Base-by-base conservation (phyloP, 805 yeast genomes). In the Candida glaebosa region DNA sequence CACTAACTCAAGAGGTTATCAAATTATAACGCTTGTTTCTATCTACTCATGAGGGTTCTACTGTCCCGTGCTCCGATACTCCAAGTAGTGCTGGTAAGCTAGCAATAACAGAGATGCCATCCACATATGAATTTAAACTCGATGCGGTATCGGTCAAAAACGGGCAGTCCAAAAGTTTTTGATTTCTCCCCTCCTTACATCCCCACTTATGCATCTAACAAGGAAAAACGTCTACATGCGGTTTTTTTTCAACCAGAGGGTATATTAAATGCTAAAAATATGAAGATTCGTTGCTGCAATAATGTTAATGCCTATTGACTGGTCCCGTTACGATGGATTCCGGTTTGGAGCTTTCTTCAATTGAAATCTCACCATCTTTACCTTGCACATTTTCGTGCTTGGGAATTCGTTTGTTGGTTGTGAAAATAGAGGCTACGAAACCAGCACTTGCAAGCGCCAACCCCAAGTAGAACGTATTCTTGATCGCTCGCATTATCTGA, bases 351-450 rank as follows among this genome's bases (percentile, higher is more conserved):
- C 37, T 42, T 20, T 12, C 38, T n/a, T 17, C 17, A 36, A 41
- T 43, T 20, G 24, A 37, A 12, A 28, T 38, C 4, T 34, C 45
- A 34, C 51, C 50, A 7, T 38, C 43, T 33, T 47, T 41, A 20
- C 16, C 44, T 14, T 43, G 44, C 30, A 56, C 45, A 28, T 58
- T 52, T n/a, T 44, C 41, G 31, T 57, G 54, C 34, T 54, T 59
- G 1, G 81, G 81, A 18, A 75, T 51, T 40, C 58, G 62, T 36
- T 61, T 58, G 48, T 67, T 69, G 9, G 80, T 69, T 37, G 67
- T 59, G 43, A 73, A 66, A 0, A 70, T 4, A 0, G 65, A 44
- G 5, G 52, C 42, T 1, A 75, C 32, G 5, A 72, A 53, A 2
- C 66, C 50, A 10, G 62, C 26, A 7, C 54, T 46, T 1, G 71